Conservation (phyloP, 352 stramenopile species). For the Pythium vanterpoolii region DNA sequence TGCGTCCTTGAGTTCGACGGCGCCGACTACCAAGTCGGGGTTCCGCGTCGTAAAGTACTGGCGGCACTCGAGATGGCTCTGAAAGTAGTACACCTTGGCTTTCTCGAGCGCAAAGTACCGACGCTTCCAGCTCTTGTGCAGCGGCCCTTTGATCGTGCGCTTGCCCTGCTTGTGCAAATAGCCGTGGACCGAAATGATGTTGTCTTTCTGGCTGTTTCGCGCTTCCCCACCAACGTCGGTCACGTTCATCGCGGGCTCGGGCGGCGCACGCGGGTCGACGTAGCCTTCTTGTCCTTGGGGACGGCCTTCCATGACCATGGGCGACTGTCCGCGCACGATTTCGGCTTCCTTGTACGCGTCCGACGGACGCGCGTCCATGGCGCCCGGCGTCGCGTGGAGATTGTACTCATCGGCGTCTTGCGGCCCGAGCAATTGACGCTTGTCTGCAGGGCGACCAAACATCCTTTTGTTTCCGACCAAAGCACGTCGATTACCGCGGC, state of each 20-base stretch:
- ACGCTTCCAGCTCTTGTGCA: conserved; percentile 86
- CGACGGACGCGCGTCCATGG: conserved; percentile 15
- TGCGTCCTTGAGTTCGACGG: conserved; percentile 81
- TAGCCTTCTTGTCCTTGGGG: conserved; percentile 29
- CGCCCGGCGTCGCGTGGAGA: conserved; percentile 62
- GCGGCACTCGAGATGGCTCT: conserved; percentile 79
- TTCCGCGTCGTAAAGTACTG: conserved; percentile 88
- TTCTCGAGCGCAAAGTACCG: conserved; percentile 86
- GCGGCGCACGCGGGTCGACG: conserved; percentile 39
- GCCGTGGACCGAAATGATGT: conserved; percentile 87
- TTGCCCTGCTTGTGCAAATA: conserved; percentile 91
- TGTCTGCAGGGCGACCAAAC: conserved; percentile 40
- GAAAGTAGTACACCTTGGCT: conserved; percentile 89
- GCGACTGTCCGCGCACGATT: conserved; percentile 40
- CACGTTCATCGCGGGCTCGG: conserved; percentile 59
- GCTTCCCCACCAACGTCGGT: conserved; percentile 48
- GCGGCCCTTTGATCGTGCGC: conserved; percentile 79
- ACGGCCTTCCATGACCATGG: conserved; percentile 21
- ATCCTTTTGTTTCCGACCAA: conserved; percentile 20
- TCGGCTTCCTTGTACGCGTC: conserved; percentile 43
- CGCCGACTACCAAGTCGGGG: conserved; percentile 73
- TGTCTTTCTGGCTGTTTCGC: conserved; percentile 47
- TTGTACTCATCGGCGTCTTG: conserved; percentile 50
- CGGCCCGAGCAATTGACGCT: conserved; percentile 33
- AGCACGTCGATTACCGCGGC: background rate